A percentile compares a stretch with the other conserved stretches of the same genome.
phyloP scores from a whole-genome alignment of 2,329 filamentous ascomycete genomes.

The Talaromyces sp. region DNA sequence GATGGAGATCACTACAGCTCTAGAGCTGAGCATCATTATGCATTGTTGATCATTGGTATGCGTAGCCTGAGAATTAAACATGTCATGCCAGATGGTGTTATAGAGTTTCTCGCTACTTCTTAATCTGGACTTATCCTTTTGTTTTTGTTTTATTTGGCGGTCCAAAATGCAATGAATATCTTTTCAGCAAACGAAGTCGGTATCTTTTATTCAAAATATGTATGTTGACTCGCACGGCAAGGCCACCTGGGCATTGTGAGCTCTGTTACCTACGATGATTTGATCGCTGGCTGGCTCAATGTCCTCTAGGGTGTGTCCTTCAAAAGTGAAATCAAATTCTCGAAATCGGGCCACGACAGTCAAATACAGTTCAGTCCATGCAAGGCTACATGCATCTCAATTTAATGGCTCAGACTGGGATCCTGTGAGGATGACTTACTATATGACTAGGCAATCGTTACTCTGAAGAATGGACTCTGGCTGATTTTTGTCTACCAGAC shows the following conservation, averaged over 20 bases:
- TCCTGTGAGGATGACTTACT: neutral
- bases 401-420: neutral
- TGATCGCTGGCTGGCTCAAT: neutral
- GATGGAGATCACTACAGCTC: neutral
- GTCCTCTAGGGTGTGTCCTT: neutral
- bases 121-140: no score
- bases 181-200: no score
- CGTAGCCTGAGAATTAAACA: neutral
- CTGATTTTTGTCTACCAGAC: neutral
- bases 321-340: neutral
- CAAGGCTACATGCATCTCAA: neutral
- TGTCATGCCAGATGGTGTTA: no score
- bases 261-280: neutral
- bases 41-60: neutral
- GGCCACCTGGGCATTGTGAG: neutral
- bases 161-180: no score
- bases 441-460: neutral
- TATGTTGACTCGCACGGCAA: neutral
- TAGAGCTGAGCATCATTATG: neutral
- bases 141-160: no score
- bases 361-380: neutral
- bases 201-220: neutral
- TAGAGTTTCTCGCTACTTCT: no score
- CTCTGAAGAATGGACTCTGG: neutral
- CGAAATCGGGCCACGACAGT: neutral